Evolutionary conservation across 2,329 filamentous ascomycete genomes (phyloP).

Genomic region (Fusarium duplospermum): DNA sequence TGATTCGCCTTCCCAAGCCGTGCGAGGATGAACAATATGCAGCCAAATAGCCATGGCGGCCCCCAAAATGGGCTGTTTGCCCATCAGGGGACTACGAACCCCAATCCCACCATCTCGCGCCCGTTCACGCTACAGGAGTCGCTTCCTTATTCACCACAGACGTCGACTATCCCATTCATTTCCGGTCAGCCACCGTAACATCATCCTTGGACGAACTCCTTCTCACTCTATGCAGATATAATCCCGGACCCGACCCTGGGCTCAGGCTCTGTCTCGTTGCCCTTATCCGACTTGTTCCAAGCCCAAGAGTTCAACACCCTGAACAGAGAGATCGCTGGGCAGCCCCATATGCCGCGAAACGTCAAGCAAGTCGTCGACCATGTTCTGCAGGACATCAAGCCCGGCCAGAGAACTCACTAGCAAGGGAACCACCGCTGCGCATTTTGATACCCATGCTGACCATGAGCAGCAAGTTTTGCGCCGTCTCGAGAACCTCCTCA

Average conservation of each 20-base stretch:
- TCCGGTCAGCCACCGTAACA: constrained; percentile 65
- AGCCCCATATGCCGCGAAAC: constrained; percentile 70
- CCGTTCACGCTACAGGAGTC: constrained; percentile 78
- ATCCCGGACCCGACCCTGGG: constrained; percentile 74
- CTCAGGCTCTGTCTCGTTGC: constrained; percentile 63
- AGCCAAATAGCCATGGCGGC: constrained; percentile 46
- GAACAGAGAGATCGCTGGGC: constrained; percentile 74
- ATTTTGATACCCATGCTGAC: constrained; percentile 41
- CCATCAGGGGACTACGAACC: constrained; percentile 38
- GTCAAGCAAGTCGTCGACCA: constrained; percentile 79
- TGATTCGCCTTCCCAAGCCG: constrained; percentile 43
- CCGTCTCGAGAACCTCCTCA: constrained; percentile 40
- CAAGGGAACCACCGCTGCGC: constrained; percentile 51
- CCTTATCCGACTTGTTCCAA: constrained; percentile 63
- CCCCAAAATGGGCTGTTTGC: constrained; percentile 50
- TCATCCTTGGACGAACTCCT: background rate
- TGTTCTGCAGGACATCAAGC: constrained; percentile 78
- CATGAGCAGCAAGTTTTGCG: constrained; percentile 63
- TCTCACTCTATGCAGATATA: constrained; percentile 62
- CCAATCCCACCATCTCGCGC: constrained; percentile 47
- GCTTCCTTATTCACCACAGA: constrained; percentile 84
- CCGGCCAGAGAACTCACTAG: constrained; percentile 78
- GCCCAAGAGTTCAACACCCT: constrained; percentile 72
- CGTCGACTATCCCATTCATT: constrained; percentile 82
- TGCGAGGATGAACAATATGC: constrained; percentile 48